These are phyloP conservation scores for Tagetes patula DNA, from an alignment of 129 eudicot genomes.

Conservation along the genomic window DNA sequence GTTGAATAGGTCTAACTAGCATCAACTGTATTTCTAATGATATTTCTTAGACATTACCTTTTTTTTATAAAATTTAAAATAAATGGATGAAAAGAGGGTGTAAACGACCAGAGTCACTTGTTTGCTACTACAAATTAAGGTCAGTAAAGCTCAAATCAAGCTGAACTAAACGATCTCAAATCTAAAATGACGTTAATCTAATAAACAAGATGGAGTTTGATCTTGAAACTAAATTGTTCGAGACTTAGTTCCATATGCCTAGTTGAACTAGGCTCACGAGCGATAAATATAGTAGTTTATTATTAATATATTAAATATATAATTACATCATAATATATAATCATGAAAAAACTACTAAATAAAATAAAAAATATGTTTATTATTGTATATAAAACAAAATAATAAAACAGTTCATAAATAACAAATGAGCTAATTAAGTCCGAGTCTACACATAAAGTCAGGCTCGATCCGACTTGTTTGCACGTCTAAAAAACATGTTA, in stretches of 20 bases:
- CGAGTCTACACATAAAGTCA: too few species aligned
- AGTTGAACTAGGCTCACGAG: neutral
- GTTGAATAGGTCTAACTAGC: neutral
- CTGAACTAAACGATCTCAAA: neutral
- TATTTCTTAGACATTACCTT: too few species aligned
- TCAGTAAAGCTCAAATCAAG: neutral
- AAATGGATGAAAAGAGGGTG: neutral
- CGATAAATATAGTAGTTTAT: neutral
- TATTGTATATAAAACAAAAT: too few species aligned
- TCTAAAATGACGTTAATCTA: neutral
- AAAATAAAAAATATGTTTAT: too few species aligned
- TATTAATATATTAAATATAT: neutral
- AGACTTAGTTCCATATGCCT: neutral
- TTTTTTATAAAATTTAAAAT: neutral
- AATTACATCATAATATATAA: neutral
- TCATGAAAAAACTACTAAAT: neutral
- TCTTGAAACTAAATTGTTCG: neutral
- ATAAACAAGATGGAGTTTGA: neutral
- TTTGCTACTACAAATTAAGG: neutral
- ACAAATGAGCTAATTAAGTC: too few species aligned
- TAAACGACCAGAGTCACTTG: neutral
- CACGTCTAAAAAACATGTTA: too few species aligned
- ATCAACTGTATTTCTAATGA: neutral
- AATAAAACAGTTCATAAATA: too few species aligned
- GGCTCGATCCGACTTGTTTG: too few species aligned